These are phyloP conservation scores for Fusarium dimerum DNA, from an alignment of 2,329 filamentous ascomycete species.

Conservation along the genomic window DNA sequence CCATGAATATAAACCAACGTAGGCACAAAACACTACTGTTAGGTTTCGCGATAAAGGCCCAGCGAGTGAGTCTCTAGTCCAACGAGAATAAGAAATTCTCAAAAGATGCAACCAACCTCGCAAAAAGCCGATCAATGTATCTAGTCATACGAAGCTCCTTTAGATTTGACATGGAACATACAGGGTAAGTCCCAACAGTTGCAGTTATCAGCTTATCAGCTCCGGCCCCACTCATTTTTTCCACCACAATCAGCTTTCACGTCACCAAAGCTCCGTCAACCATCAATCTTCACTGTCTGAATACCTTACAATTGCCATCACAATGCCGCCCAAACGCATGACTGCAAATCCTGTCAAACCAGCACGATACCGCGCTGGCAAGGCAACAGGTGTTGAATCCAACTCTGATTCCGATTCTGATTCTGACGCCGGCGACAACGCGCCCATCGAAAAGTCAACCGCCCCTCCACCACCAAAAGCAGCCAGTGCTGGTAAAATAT, in stretches of 20 bases:
- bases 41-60: too few species aligned
- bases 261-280: constrained; percentile 16
- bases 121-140: neutral
- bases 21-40: too few species aligned
- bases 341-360: constrained; percentile 86
- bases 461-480: constrained; percentile 59
- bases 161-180: neutral
- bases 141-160: neutral
- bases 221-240: constrained; percentile 19
- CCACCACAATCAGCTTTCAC: constrained; percentile 13
- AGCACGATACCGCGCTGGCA: constrained; percentile 83
- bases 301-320: constrained; percentile 7
- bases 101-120: neutral
- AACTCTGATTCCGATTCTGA: constrained; percentile 57
- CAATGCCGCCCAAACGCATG: constrained; percentile 79
- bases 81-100: too few species aligned
- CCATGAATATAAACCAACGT: too few species aligned
- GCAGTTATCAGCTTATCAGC: constrained; percentile 12
- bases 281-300: neutral
- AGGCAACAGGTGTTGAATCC: constrained; percentile 60
- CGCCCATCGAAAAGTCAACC: constrained; percentile 33
- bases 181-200: neutral
- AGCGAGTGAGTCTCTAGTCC: too few species aligned
- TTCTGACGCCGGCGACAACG: constrained; percentile 50
- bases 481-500: constrained; percentile 57